These are phyloP conservation scores for Cyberlindnera euphorbiiphila DNA, from an alignment of 805 yeast genomes.

Conservation along the genomic window DNA sequence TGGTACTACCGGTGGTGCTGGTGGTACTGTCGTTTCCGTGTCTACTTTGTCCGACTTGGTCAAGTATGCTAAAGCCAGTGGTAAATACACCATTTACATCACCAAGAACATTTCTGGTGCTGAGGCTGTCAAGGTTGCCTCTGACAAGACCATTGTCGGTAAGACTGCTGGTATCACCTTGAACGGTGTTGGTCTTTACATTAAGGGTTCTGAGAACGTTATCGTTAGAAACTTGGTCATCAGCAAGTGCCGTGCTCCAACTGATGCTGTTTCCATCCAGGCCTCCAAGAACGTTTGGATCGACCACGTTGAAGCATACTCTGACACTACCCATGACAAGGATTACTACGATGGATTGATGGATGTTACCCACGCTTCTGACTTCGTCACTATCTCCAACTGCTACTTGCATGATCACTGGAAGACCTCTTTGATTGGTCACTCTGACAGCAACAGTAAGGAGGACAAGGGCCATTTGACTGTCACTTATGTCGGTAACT, in stretches of 20 bases:
- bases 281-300: constrained; percentile 6
- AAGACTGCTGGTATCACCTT: constrained; percentile 6
- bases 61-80: constrained; percentile 3
- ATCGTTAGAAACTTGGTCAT: constrained; percentile 8
- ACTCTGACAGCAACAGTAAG: constrained; percentile 7
- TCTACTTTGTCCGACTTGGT: constrained; percentile 3
- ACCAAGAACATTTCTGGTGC: constrained; percentile 5
- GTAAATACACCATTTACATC: constrained; percentile 6
- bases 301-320: constrained; percentile 6
- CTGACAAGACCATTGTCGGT: constrained; percentile 9
- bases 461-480: constrained; percentile 8
- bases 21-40: constrained; percentile 5
- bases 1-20: constrained; percentile 8
- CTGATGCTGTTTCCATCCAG: constrained; percentile 3
- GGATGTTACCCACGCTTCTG: constrained; percentile 7
- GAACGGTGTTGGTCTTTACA: constrained; percentile 5
- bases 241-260: constrained; percentile 6
- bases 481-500: constrained; percentile 4
- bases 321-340: constrained; percentile 7
- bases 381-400: constrained; percentile 8
- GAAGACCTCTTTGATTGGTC: constrained; percentile 8
- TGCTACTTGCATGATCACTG: constrained; percentile 8
- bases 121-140: constrained; percentile 3
- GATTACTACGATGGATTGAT: constrained; percentile 9
- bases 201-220: constrained; percentile 4